phyloP scores from a whole-genome alignment of 495 filamentous ascomycete species.

The Sordaria brevicollis region DNA sequence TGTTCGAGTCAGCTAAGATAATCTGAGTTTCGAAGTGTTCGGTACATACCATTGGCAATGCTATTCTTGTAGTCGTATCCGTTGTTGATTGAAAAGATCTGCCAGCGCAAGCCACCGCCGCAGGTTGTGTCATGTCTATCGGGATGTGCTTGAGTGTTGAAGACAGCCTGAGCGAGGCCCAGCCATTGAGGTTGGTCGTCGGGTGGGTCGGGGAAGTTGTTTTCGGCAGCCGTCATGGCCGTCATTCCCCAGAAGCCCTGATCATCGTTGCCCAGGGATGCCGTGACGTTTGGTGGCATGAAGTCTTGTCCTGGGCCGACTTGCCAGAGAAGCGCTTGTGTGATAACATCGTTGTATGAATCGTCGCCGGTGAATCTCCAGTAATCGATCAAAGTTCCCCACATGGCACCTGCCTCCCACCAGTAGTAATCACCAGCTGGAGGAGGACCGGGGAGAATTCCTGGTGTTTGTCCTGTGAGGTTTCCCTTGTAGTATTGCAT shows the following conservation, averaged over 20 bases:
- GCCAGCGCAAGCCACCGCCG: conserved; percentile 71
- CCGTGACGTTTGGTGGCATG: conserved; percentile 60
- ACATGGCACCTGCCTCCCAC: conserved; percentile 69
- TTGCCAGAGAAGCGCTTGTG: conserved; percentile 57
- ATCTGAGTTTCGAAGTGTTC: not conserved
- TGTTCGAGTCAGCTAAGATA: conserved; percentile 27
- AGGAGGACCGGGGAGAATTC: conserved; percentile 50
- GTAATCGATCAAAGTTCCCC: conserved; percentile 66
- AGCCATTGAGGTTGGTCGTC: conserved; percentile 54
- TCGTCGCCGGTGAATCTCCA: conserved; percentile 66
- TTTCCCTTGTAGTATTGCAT: conserved; percentile 57
- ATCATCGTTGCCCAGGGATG: conserved; percentile 76
- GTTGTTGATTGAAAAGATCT: conserved; percentile 64
- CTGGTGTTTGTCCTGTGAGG: conserved; percentile 48
- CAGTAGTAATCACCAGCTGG: conserved; percentile 43
- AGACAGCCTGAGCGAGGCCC: conserved; percentile 66
- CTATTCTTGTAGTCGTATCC: conserved; percentile 90
- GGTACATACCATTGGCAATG: conserved; percentile 3
- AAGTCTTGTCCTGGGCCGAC: conserved; percentile 56
- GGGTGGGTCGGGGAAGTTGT: conserved; percentile 55
- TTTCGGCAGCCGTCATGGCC: conserved; percentile 63
- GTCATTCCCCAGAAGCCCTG: conserved; percentile 70
- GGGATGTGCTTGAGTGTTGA: conserved; percentile 53
- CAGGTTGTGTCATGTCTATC: conserved; percentile 55
- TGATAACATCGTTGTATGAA: conserved; percentile 54